phyloP scores from a whole-genome alignment of 169 alveolate species.

The Eimeria mitis region DNA sequence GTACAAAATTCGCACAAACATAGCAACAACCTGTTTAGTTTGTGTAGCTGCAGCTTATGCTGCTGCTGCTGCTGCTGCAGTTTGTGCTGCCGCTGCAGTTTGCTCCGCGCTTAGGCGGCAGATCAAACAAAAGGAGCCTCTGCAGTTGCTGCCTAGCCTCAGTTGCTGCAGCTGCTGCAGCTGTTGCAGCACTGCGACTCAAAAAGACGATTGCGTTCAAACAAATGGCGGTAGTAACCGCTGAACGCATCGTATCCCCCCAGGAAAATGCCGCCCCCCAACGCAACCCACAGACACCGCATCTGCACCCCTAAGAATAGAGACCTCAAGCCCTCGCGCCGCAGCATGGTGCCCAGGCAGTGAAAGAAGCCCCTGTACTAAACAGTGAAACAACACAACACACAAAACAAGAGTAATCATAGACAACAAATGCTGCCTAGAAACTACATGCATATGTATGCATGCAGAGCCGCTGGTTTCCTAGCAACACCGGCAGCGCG shows the following conservation, averaged over 20 bases:
- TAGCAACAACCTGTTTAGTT: not conserved
- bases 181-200: constrained; percentile 13
- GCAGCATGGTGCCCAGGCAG: constrained; percentile 68
- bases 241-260: constrained; percentile 81
- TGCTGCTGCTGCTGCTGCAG: not conserved
- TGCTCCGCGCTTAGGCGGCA: not conserved
- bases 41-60: not conserved
- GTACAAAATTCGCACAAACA: not conserved
- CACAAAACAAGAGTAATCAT: not conserved
- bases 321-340: constrained; percentile 51
- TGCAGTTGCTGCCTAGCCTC: not conserved
- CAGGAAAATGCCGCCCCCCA: constrained; percentile 78
- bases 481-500: not conserved
- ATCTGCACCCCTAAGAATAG: constrained; percentile 72
- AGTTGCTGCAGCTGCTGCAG: constrained; percentile 18
- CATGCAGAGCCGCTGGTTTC: not conserved
- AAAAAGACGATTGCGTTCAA: constrained; percentile 22
- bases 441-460: not conserved
- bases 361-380: constrained; percentile 79
- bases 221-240: constrained; percentile 23
- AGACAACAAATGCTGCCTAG: not conserved
- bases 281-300: constrained; percentile 72
- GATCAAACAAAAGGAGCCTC: not conserved
- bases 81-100: not conserved
- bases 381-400: not conserved